Evolutionary conservation across 2,329 filamentous ascomycete genomes (phyloP).

Genomic region (Aspergillus viridinutans): DNA sequence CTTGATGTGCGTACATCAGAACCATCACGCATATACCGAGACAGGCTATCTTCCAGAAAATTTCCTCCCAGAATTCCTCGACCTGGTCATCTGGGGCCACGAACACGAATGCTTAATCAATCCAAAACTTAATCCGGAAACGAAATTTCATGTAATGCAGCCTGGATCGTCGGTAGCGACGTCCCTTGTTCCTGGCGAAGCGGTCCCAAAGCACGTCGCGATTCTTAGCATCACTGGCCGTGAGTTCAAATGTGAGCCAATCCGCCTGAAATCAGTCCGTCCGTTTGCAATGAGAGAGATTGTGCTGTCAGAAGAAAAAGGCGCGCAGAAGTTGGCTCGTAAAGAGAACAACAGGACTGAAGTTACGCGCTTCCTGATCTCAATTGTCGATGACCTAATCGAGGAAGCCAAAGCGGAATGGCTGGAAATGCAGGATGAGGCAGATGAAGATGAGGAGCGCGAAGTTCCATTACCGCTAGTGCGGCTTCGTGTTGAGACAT

Average conservation of each 20-base stretch:
- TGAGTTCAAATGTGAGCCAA: conserved; percentile 73
- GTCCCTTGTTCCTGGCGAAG: conserved; percentile 83
- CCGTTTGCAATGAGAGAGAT: conserved; percentile 88
- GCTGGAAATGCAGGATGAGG: conserved; percentile 68
- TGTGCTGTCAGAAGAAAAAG: conserved; percentile 67
- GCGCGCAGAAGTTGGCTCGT: conserved; percentile 72
- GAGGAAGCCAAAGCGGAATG: conserved; percentile 77
- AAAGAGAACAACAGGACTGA: conserved; percentile 79
- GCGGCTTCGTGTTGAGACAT: conserved; percentile 85
- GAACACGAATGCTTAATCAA: conserved; percentile 95
- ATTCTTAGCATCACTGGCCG: conserved; percentile 79
- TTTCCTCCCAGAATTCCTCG: conserved; percentile 84
- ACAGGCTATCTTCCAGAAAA: conserved; percentile 94
- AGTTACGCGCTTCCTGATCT: conserved; percentile 71
- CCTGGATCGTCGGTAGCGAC: conserved; percentile 95
- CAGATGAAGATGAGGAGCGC: conserved; percentile 52
- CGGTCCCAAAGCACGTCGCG: conserved; percentile 84
- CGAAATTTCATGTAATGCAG: conserved; percentile 92
- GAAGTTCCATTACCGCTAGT: conserved; percentile 76
- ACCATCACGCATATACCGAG: conserved; percentile 85
- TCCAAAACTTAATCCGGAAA: conserved; percentile 76
- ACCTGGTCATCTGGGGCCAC: conserved; percentile 93
- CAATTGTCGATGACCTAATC: conserved; percentile 81
- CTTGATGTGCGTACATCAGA: conserved; percentile 89
- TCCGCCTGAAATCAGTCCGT: conserved; percentile 80